Percentiles rank a stretch among this genome's conserved stretches.
Evolutionary conservation across 2,329 filamentous ascomycete species (phyloP).

Genomic region (Claviceps spartinae): DNA sequence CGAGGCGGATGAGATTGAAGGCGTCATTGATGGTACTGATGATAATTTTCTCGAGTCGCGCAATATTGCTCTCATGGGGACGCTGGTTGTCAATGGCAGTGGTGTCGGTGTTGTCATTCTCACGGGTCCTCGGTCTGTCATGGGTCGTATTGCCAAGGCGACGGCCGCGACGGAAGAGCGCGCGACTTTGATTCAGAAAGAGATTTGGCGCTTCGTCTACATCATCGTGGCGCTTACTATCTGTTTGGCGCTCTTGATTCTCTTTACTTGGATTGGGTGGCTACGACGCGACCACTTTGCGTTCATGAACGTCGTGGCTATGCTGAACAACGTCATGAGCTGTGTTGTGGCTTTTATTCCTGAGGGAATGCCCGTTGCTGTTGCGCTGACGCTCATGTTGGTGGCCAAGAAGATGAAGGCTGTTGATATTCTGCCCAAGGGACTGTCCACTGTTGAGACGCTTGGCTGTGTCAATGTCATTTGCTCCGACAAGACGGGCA

Average conservation of each 20-base stretch:
- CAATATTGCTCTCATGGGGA: conserved; percentile 31
- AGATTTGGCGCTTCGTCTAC: conserved; percentile 29
- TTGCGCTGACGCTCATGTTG: conserved; percentile 28
- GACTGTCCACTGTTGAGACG: conserved; percentile 27
- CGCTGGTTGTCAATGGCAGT: conserved; percentile 26
- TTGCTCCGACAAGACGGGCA: conserved; percentile 30
- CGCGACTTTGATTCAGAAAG: conserved; percentile 25
- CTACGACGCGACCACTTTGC: conserved; percentile 20
- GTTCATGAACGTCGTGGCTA: conserved; percentile 28
- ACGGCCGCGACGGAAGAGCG: conserved; percentile 23
- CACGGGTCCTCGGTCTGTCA: conserved; percentile 25
- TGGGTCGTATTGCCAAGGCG: conserved; percentile 27
- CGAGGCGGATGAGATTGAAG: conserved; percentile 28
- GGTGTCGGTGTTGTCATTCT: conserved; percentile 26
- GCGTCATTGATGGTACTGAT: conserved; percentile 25
- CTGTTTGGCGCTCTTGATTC: conserved; percentile 24
- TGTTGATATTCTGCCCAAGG: conserved; percentile 27
- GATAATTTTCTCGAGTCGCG: conserved; percentile 28
- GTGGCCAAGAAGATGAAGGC: conserved; percentile 29
- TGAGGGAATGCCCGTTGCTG: conserved; percentile 26
- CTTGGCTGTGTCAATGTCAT: conserved; percentile 30
- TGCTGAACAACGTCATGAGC: conserved; percentile 32
- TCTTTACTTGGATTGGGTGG: conserved; percentile 32
- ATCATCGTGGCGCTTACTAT: conserved; percentile 28
- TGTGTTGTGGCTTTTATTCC: conserved; percentile 27